Evolutionary conservation across 139 green algal genomes (phyloP).

Genomic region (Micractinium conductrix): DNA sequence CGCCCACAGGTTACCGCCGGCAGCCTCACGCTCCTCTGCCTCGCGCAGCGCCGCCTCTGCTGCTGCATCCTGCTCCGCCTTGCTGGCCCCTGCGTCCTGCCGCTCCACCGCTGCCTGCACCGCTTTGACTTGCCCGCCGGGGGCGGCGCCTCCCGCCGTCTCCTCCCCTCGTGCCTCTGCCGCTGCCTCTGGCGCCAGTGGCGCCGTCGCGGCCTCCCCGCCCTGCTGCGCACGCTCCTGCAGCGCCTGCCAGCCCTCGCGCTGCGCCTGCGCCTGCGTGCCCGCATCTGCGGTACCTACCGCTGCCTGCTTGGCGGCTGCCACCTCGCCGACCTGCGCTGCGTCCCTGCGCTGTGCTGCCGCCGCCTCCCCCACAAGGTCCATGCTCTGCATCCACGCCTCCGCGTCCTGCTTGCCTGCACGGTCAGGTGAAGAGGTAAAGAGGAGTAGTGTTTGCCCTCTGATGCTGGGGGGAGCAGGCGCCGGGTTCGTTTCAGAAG

Average conservation of each 20-base stretch:
- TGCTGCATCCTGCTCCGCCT: background rate
- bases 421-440: too few species aligned
- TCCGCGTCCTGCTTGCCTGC: constrained; percentile 50
- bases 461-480: too few species aligned
- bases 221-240: background rate
- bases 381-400: constrained; percentile 49
- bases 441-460: background rate
- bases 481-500: too few species aligned
- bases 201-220: too few species aligned
- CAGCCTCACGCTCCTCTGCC: background rate
- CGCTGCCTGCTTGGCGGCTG: constrained; percentile 17
- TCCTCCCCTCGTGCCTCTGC: background rate
- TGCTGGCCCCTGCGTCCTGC: constrained; percentile 3
- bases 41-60: background rate
- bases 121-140: background rate
- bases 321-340: background rate
- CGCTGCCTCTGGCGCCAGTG: background rate
- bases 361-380: background rate
- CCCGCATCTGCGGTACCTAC: background rate
- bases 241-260: constrained; percentile 12
- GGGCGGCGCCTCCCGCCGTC: background rate
- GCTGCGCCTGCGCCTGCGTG: background rate
- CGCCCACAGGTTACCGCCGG: constrained; percentile 16
- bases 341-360: background rate
- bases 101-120: background rate